These are phyloP conservation scores for Alternaria sp. DNA, from an alignment of 2,329 filamentous ascomycete genomes.

Conservation along the genomic window DNA sequence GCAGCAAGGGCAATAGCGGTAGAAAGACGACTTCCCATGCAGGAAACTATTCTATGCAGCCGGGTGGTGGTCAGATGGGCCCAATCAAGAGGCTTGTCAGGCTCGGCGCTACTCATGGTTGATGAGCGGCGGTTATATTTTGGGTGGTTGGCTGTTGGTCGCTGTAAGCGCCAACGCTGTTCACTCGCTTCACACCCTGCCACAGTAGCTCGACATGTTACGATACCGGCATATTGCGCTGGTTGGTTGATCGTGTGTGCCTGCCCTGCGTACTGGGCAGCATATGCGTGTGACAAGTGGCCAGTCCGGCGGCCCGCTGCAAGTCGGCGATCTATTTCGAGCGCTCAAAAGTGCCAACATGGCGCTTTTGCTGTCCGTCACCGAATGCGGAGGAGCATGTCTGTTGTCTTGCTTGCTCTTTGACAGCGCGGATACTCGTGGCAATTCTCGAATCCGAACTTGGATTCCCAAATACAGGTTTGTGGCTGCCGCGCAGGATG, in stretches of 20 bases:
- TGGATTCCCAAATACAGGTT: not conserved
- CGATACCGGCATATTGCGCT: slow-evolving; percentile 21
- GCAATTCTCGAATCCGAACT: not conserved
- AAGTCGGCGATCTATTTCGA: slow-evolving; percentile 48
- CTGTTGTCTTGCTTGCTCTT: slow-evolving; percentile 14
- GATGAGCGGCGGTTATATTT: slow-evolving; percentile 47
- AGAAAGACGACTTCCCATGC: slow-evolving; percentile 43
- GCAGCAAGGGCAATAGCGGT: slow-evolving; percentile 45
- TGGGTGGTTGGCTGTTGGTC: slow-evolving; percentile 46
- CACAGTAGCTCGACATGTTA: slow-evolving; percentile 30
- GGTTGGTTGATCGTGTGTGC: slow-evolving; percentile 44
- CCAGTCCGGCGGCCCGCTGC: slow-evolving; percentile 42
- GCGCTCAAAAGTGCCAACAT: slow-evolving; percentile 24
- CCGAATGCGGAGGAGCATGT: slow-evolving; percentile 30
- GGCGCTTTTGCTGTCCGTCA: slow-evolving; percentile 17
- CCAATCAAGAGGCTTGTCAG: slow-evolving; percentile 46
- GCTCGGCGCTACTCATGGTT: slow-evolving; percentile 45
- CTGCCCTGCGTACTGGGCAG: slow-evolving; percentile 39
- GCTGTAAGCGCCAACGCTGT: slow-evolving; percentile 49
- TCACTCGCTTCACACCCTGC: slow-evolving; percentile 41
- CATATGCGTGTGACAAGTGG: slow-evolving; percentile 44
- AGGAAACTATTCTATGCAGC: slow-evolving; percentile 40
- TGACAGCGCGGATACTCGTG: not conserved
- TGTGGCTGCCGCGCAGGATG: not conserved
- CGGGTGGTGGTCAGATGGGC: slow-evolving; percentile 32